Evolutionary conservation across 73 alveolate species (phyloP).

Genomic region (Tetrahymena malaccensis): DNA sequence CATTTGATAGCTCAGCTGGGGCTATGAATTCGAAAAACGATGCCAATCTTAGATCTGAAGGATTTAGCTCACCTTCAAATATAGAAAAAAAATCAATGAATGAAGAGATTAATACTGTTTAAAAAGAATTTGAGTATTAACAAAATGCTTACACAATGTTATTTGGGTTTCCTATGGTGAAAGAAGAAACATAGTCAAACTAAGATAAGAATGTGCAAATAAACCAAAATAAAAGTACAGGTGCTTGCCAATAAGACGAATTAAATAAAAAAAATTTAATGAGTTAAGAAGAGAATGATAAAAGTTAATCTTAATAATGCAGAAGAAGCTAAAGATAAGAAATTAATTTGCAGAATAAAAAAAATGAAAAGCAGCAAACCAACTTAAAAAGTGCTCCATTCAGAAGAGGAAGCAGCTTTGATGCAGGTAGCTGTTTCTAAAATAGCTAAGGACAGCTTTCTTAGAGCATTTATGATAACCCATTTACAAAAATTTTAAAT

Average conservation of each 20-base stretch:
- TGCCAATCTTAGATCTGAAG: not conserved
- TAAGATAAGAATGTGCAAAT: not conserved
- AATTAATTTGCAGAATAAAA: not conserved
- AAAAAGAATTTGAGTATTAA: not conserved
- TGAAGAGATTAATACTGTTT: not conserved
- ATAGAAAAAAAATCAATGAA: not conserved
- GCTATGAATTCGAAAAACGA: not conserved
- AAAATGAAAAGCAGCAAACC: not conserved
- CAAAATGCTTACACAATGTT: not conserved
- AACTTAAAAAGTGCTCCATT: not conserved
- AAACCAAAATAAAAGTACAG: not conserved
- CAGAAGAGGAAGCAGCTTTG: not conserved
- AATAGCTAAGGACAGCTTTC: not conserved
- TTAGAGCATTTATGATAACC: not conserved
- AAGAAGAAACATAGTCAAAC: not conserved
- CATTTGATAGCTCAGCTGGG: not conserved
- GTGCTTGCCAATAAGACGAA: not conserved
- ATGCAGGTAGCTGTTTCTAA: not conserved
- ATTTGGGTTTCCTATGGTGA: not conserved
- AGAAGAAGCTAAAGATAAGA: not conserved
- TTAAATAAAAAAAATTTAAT: too few relatives aligned
- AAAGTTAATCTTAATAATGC: not conserved
- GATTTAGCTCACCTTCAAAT: not conserved
- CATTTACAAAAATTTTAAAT: not conserved
- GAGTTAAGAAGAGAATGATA: not conserved